phyloP scores from a whole-genome alignment of 225 moss, liverwort and hornwort genomes.

The Bryum argenteum region DNA sequence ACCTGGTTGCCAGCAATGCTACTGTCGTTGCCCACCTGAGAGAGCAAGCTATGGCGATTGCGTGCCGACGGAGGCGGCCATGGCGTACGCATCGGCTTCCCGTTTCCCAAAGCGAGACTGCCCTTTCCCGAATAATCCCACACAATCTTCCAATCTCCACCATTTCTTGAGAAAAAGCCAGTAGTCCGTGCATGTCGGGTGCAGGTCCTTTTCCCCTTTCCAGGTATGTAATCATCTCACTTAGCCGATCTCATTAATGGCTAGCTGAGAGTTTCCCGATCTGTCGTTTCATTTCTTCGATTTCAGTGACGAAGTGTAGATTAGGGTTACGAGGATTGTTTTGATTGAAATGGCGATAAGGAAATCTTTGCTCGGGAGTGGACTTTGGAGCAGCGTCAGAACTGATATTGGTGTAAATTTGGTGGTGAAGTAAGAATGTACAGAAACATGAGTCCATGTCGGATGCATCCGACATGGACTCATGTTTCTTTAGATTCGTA shows the following conservation, averaged over 20 bases:
- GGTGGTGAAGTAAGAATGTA: no score
- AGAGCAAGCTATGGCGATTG: neutral
- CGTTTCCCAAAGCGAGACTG: neutral
- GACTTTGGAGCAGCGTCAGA: no score
- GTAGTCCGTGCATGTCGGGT: constrained; percentile 3
- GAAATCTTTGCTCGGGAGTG: no score
- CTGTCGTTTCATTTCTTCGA: neutral
- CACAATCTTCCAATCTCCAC: neutral
- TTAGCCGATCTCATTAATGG: neutral
- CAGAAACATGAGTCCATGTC: no score
- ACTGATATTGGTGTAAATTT: no score
- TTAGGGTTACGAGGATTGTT: constrained; percentile 21
- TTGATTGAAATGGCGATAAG: neutral
- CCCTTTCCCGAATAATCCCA: neutral
- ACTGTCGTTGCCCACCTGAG: no score
- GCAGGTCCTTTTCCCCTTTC: neutral
- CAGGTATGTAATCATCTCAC: neutral
- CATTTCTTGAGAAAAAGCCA: neutral
- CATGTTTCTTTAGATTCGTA: no score
- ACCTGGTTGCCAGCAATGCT: neutral
- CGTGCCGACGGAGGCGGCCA: neutral
- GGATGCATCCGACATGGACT: no score
- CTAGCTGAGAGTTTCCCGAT: no score
- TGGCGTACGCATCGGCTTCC: constrained; percentile 9
- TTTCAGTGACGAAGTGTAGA: neutral